Evolutionary conservation across 306 rosid genomes (phyloP), one percentile per base, ranked within the genome.

Genomic region (Prunus mongolica): DNA sequence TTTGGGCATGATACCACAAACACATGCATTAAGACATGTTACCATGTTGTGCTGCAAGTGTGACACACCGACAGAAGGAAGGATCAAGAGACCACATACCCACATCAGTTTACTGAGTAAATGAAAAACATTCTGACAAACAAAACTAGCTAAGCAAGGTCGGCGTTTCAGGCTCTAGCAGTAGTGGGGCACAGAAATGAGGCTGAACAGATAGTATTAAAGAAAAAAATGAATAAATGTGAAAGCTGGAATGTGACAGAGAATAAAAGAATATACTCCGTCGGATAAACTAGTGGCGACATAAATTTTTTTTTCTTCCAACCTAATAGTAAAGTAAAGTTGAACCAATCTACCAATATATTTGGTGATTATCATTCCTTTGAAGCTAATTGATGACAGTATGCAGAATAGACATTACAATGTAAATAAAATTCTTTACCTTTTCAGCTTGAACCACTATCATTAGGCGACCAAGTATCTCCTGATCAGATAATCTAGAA

Each of bases 381-480:
- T 12, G 28, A 14, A 56, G 65, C 9, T 30, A 24, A 28, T 8
- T 30, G 11, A 47, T 49, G 25, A 57, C 25, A 49, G n/a, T 13
- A 69, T 4, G 20, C 62, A 30, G 16, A 27, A 47, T 27, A 25
- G 2, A 25, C 20, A 28, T 12, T 25, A 34, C 24, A 64, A 72
- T n/a, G 30, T 60, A 20, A 64, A n/a, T 50, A 38, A 65, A 27
- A 0, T 44, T 28, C 4, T 9, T 30, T 81, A 94, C 98, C 97
- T 89, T 89, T 88, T 95, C 98, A 11, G 96, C 95, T 62, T 95
- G 88, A 67, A 95, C 88, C 18, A 95, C 98, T 49, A 92, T 78
- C 97, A 92, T 89, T 47, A 95, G 87, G 27, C 97, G 97, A 58
- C 91, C 88, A 49, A 92, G 92, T 81, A 95, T 92, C 88, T 95